phyloP scores from a whole-genome alignment of 140 eudicot genomes.

The Anethum foeniculum region DNA sequence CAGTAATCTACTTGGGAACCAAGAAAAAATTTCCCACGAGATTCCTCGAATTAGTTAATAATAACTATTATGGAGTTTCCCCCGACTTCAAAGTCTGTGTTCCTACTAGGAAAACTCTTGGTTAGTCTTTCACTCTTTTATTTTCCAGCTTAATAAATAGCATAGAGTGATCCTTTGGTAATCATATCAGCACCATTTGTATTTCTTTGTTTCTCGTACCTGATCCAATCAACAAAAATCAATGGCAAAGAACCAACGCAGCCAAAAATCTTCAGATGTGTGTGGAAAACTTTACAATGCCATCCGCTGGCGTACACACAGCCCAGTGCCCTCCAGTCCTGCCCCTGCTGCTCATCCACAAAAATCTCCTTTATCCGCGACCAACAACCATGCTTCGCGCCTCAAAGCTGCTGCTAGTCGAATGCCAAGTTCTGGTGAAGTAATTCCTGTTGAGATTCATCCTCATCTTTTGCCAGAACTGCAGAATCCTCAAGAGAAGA shows the following conservation, averaged over 20 bases:
- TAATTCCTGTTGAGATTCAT: constrained; percentile 8
- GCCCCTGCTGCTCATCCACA: constrained; percentile 5
- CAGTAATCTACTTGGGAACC: background rate
- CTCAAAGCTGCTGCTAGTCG: background rate
- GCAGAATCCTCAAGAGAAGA: background rate
- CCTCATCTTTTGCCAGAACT: background rate
- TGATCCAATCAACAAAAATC: background rate
- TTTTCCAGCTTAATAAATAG: background rate
- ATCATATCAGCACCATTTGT: background rate
- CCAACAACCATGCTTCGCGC: background rate
- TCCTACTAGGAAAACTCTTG: background rate
- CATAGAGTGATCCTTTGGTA: background rate
- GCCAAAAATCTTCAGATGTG: background rate
- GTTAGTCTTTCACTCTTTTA: background rate
- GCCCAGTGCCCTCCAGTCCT: background rate
- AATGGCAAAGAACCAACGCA: constrained; percentile 7
- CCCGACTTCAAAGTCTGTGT: constrained; percentile 8
- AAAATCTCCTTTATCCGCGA: background rate
- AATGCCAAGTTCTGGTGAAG: constrained; percentile 9
- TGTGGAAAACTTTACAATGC: constrained; percentile 13
- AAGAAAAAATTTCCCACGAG: background rate
- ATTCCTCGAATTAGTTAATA: constrained; percentile 3
- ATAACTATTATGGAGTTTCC: constrained; percentile 1
- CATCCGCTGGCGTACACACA: background rate
- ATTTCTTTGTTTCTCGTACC: background rate